These are phyloP conservation scores for Flaveria brownii DNA, from an alignment of 129 eudicot genomes.

Conservation along the genomic window DNA sequence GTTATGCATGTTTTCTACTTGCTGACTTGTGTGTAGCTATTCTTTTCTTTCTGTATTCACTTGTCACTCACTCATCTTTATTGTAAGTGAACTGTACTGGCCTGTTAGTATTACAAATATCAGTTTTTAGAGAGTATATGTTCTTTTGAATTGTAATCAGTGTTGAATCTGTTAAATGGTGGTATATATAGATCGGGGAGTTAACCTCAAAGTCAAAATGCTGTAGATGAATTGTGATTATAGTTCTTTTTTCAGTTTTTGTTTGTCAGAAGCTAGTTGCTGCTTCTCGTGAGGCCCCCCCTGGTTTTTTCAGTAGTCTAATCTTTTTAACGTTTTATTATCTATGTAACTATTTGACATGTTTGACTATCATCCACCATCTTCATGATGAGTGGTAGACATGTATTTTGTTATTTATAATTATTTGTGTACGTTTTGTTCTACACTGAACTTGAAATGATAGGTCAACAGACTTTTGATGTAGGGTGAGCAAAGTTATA, in stretches of 20 bases:
- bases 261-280: not conserved
- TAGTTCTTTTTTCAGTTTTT: not conserved
- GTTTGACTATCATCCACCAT: not conserved
- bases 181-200: not conserved
- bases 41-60: not conserved
- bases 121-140: not conserved
- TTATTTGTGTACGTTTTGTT: not conserved
- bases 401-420: not conserved
- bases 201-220: not conserved
- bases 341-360: not conserved
- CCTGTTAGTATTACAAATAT: not conserved
- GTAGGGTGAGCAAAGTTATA: not conserved
- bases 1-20: conserved; percentile 13
- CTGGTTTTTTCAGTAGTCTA: not conserved
- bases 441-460: not conserved
- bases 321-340: not conserved
- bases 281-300: not conserved
- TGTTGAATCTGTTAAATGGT: conserved; percentile 12
- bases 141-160: conserved; percentile 3
- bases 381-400: not conserved
- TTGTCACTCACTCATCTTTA: not conserved
- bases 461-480: not conserved
- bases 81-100: too few relatives aligned
- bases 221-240: not conserved
- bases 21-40: too few relatives aligned